Evolutionary conservation across 1,284 basidiomycete genomes (phyloP).

Genomic region (Veloboletus limbatus): DNA sequence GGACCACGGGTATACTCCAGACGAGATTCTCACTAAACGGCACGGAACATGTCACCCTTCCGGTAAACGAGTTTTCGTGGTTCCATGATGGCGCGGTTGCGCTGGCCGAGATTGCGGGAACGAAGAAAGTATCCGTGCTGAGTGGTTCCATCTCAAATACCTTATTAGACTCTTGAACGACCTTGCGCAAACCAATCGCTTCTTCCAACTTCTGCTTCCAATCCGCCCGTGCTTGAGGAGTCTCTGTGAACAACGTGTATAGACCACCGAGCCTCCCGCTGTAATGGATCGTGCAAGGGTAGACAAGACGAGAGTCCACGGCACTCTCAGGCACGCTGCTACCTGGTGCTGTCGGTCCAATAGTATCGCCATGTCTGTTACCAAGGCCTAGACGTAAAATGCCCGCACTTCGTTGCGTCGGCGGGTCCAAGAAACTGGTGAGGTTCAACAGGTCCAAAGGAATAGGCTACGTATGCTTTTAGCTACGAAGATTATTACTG

Average conservation of each 20-base stretch:
- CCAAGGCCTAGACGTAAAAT: constrained; percentile 55
- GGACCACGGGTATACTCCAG: neutral
- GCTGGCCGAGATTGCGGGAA: constrained; percentile 56
- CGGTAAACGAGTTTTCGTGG: constrained; percentile 74
- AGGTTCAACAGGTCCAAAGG: constrained; percentile 84
- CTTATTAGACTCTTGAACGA: constrained; percentile 89
- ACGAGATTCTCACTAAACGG: constrained; percentile 72
- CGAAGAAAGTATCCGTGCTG: constrained; percentile 81
- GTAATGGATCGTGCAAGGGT: constrained; percentile 82
- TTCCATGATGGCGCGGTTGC: constrained; percentile 57
- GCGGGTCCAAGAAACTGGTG: constrained; percentile 75
- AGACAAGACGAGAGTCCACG: constrained; percentile 68
- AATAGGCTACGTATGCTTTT: constrained; percentile 60
- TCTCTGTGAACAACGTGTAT: constrained; percentile 85
- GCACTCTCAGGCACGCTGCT: constrained; percentile 35
- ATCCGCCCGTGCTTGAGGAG: constrained; percentile 66
- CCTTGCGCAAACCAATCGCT: constrained; percentile 79
- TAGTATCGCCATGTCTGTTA: constrained; percentile 35
- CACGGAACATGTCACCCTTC: constrained; percentile 90
- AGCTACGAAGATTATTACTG: neutral
- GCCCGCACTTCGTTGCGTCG: constrained; percentile 63
- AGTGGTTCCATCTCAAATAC: constrained; percentile 88
- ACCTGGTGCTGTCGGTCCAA: constrained; percentile 36
- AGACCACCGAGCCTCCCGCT: constrained; percentile 80
- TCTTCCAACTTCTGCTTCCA: constrained; percentile 92